These are phyloP conservation scores for Halteria grandinella DNA, from an alignment of 73 alveolate genomes.

Conservation along the genomic window DNA sequence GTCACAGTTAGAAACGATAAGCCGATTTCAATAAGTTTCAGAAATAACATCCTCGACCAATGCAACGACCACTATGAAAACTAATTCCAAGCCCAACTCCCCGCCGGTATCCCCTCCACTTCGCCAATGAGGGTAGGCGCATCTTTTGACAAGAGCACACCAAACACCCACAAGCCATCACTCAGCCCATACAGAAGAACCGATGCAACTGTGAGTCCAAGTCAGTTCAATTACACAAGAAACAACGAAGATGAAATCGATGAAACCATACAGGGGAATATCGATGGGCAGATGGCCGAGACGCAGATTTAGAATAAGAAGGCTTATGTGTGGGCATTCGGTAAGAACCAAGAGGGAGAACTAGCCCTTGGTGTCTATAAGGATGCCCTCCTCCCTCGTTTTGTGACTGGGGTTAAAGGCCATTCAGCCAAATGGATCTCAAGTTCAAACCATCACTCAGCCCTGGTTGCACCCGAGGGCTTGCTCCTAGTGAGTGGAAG, in stretches of 20 bases:
- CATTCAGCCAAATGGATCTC: conserved; percentile 72
- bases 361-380: conserved; percentile 86
- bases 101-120: not conserved
- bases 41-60: conserved; percentile 9
- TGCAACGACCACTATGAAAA: conserved; percentile 22
- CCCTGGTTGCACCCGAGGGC: conserved; percentile 88
- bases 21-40: conserved; percentile 4
- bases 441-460: conserved; percentile 94
- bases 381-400: conserved; percentile 84
- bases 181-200: not conserved
- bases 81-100: not conserved
- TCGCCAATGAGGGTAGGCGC: not conserved
- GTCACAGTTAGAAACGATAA: too few relatives aligned
- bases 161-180: not conserved
- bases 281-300: conserved; percentile 25
- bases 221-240: not conserved
- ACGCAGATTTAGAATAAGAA: conserved; percentile 35
- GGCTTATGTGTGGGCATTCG: conserved; percentile 92
- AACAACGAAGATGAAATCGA: conserved; percentile 21
- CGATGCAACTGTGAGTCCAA: conserved; percentile 20
- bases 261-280: conserved; percentile 38
- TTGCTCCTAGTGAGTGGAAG: conserved; percentile 91
- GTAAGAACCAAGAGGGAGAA: conserved; percentile 97
- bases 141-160: not conserved
- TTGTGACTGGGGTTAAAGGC: conserved; percentile 78